These are phyloP conservation scores for Yamagishiella unicocca DNA, from an alignment of 139 green algal species.

Conservation along the genomic window DNA sequence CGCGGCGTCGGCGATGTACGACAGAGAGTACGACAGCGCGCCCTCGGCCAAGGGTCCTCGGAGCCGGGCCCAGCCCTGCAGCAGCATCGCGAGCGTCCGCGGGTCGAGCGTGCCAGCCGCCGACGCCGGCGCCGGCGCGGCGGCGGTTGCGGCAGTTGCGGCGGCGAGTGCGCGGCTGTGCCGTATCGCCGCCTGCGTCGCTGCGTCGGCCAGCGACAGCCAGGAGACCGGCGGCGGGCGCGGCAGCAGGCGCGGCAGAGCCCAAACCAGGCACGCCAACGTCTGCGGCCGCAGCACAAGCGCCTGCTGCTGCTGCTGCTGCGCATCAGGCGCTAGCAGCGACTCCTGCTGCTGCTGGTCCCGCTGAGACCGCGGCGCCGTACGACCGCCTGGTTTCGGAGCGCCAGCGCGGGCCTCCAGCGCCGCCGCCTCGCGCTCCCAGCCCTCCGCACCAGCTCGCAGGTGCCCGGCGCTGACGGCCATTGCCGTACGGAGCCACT, in stretches of 20 bases:
- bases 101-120: background rate
- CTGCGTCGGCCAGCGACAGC: background rate
- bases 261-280: background rate
- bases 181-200: background rate
- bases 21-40: background rate
- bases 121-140: background rate
- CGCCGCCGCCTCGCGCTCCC: background rate
- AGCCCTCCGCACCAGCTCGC: background rate
- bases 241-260: background rate
- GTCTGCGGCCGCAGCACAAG: background rate
- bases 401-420: conserved; percentile 10
- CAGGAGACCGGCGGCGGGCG: background rate
- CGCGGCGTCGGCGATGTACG: background rate
- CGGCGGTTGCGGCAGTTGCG: background rate
- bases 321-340: background rate
- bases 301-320: background rate
- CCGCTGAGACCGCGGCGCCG: background rate
- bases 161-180: background rate
- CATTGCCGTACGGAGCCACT: background rate
- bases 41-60: background rate
- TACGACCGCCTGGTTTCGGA: background rate
- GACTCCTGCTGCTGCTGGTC: background rate
- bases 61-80: conserved; percentile 26
- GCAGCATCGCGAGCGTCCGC: conserved; percentile 6
- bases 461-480: background rate